A percentile compares a stretch with the other conserved stretches of the same genome.
Conservation (phyloP, 768 basidiomycete species). For the Leccinum fibrillosum region DNA sequence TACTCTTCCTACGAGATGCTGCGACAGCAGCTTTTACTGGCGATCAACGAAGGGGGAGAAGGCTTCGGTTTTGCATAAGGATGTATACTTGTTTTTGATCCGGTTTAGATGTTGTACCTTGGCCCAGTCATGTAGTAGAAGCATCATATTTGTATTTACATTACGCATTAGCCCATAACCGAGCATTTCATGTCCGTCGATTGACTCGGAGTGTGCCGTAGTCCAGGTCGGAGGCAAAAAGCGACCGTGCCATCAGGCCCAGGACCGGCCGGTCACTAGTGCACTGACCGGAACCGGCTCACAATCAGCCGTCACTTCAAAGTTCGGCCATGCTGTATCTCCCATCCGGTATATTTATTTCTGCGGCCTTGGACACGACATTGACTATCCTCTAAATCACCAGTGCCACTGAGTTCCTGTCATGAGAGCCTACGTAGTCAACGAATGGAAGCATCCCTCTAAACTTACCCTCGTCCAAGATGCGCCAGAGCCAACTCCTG, state of each 20-base stretch:
- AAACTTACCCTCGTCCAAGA: slow-evolving; percentile 52
- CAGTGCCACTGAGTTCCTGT: not conserved
- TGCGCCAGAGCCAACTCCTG: slow-evolving; percentile 54
- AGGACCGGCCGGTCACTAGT: not conserved
- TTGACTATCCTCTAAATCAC: not conserved
- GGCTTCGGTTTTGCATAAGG: slow-evolving; percentile 81
- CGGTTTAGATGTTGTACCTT: slow-evolving; percentile 14
- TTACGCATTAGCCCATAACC: slow-evolving; percentile 16
- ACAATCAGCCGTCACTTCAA: not conserved
- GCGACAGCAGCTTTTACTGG: slow-evolving; percentile 82
- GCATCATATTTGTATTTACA: slow-evolving; percentile 36
- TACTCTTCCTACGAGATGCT: slow-evolving; percentile 97
- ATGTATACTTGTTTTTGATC: slow-evolving; percentile 6
- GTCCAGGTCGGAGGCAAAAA: not conserved
- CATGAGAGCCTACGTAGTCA: slow-evolving; percentile 81
- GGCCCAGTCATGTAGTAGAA: slow-evolving; percentile 25
- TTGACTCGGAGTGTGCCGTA: not conserved
- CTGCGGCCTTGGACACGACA: not conserved
- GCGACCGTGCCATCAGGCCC: not conserved
- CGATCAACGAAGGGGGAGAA: slow-evolving; percentile 95
- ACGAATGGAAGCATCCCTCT: slow-evolving; percentile 66
- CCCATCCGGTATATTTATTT: not conserved
- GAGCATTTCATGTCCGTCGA: not conserved
- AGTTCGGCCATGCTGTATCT: not conserved
- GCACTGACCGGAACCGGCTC: slow-evolving; percentile 1